phyloP scores from a whole-genome alignment of 257 asterid species.

The Sherardia arvensis region DNA sequence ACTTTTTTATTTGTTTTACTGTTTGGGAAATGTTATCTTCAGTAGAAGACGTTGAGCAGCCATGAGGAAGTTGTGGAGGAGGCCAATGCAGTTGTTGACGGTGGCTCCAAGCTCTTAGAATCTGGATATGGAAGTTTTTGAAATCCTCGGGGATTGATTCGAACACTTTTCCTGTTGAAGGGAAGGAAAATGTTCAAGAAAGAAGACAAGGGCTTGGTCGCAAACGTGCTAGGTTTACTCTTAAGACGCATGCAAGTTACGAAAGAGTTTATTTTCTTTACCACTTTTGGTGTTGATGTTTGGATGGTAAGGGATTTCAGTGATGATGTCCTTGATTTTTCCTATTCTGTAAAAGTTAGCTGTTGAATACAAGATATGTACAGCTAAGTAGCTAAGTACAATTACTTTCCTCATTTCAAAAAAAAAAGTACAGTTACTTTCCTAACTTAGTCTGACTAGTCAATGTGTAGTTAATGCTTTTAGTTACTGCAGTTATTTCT shows the following conservation, averaged over 20 bases:
- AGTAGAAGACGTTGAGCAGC: constrained; percentile 27
- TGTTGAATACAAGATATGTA: too few relatives aligned
- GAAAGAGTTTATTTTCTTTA: not conserved
- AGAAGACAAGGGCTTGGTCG: constrained; percentile 69
- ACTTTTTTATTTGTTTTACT: not conserved
- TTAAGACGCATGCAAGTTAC: constrained; percentile 52
- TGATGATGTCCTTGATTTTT: not conserved
- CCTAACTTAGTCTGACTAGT: too few relatives aligned
- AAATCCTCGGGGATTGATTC: constrained; percentile 21
- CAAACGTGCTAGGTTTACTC: constrained; percentile 50
- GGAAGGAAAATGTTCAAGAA: constrained; percentile 46
- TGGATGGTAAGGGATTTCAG: not conserved
- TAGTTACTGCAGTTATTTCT: too few relatives aligned
- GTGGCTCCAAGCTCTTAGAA: constrained; percentile 44
- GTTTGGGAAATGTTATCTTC: not conserved
- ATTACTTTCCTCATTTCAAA: too few relatives aligned
- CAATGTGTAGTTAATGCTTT: too few relatives aligned
- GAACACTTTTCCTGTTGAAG: constrained; percentile 30
- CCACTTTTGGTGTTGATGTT: not conserved
- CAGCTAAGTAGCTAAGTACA: too few relatives aligned
- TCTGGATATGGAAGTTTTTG: constrained; percentile 28
- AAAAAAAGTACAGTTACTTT: too few relatives aligned
- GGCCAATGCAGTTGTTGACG: constrained; percentile 60
- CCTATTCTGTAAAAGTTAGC: not conserved
- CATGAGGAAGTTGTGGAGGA: constrained; percentile 59